Base-by-base conservation (phyloP, 345 rosid species). In the Hibiscus tridactylites region DNA sequence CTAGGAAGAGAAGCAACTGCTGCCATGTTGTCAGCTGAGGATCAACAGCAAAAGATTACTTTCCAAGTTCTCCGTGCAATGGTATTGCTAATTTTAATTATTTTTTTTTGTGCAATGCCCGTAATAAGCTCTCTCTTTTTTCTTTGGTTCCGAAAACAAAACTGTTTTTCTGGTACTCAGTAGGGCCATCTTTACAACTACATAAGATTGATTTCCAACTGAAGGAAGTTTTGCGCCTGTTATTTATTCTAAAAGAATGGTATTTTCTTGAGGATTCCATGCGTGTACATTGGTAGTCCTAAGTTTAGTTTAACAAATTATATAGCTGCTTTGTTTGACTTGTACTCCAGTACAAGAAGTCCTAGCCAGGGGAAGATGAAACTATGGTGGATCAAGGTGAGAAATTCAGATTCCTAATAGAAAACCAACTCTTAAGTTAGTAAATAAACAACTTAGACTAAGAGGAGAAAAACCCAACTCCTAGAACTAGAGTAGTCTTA, bases 1-100 rank as follows among this genome's bases (percentile, higher is more conserved):
- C 90, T 94, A 56, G 98, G 97, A 46, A 94, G 75, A 86, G 97
- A 90, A 84, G 98, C 98, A 39, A 82, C 88, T 26, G 85, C 80
- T 74, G 97, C 98, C 64, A 91, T 94, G 98, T 79, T 80, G 65
- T 85, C 91, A 15, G 98, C 91, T 39, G 93, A 90, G 64, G 82
- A 86, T 74, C 91, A 90, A 79, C 97, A 94, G 76, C 97, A 90
- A 75, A 85, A 78, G 35, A 70, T 75, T 29, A 94, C 98, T 52
- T 74, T 68, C 74, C 88, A 91, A 74, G 81, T 82, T 39, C 81
- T 91, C 54, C 79, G 80, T 83, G 74, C 82, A 49, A 81, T 92
- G 95, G 96, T 90, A 81, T 37, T 68, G 47, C 57, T 29, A 31
- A 26, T 56, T 35, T 63, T 21, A 17, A 8, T 66, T 11, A n/a